Conservation (phyloP, 169 alveolate genomes). For the Plasmodium ovale region DNA sequence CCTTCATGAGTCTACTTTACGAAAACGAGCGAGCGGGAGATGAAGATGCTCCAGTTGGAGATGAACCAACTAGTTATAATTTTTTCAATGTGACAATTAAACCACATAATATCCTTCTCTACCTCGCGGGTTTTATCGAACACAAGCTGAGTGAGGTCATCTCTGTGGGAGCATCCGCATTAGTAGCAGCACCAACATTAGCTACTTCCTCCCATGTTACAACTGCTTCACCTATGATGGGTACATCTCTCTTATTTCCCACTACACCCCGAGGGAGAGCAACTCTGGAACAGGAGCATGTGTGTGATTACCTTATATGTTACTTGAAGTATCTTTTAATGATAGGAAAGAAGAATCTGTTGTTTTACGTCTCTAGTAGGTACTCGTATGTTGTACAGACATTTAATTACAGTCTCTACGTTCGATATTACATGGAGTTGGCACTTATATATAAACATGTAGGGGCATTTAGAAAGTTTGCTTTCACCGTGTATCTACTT, state of each 20-base stretch:
- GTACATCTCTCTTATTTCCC: no score
- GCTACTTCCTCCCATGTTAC: neutral
- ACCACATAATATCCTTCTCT: constrained; percentile 52
- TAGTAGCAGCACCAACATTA: neutral
- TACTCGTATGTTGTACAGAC: constrained; percentile 33
- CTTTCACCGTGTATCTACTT: constrained; percentile 49
- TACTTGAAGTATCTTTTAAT: constrained; percentile 40
- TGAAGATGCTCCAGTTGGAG: neutral
- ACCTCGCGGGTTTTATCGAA: constrained; percentile 34
- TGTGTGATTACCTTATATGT: constrained; percentile 54
- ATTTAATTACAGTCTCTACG: constrained; percentile 10
- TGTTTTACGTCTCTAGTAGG: constrained; percentile 15
- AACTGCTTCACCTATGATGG: neutral
- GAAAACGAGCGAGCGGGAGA: neutral
- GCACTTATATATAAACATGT: constrained; percentile 29
- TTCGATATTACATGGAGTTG: constrained; percentile 23
- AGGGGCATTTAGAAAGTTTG: constrained; percentile 55
- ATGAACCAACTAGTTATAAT: neutral
- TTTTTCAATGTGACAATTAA: constrained; percentile 27
- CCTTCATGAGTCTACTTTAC: constrained; percentile 26
- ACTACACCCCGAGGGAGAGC: no score
- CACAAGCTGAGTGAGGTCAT: constrained; percentile 30
- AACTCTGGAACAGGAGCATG: constrained; percentile 9
- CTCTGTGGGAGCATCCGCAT: neutral
- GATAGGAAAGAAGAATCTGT: constrained; percentile 10